Conservation (phyloP, 768 basidiomycete species). For the Exidia glandulosa region DNA sequence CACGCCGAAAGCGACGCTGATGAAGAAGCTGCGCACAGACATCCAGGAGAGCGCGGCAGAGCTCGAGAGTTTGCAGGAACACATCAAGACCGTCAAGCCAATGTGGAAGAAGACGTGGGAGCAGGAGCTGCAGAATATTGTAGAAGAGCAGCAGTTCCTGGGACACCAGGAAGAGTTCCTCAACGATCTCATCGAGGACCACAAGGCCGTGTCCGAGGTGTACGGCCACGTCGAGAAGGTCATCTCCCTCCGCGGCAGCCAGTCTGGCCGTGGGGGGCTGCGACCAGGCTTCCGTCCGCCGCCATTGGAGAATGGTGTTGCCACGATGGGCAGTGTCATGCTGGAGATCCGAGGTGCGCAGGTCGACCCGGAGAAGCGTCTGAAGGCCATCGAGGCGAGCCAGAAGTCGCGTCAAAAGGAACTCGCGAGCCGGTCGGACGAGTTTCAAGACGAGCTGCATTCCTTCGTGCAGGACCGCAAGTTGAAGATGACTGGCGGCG, state of each 20-base stretch:
- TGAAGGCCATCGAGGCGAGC: slow-evolving; percentile 88
- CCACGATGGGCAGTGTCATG: slow-evolving; percentile 68
- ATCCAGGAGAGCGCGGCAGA: slow-evolving; percentile 54
- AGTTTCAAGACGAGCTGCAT: slow-evolving; percentile 70
- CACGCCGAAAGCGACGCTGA: slow-evolving; percentile 62
- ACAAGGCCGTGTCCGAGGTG: slow-evolving; percentile 81
- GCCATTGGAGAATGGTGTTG: slow-evolving; percentile 54
- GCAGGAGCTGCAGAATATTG: slow-evolving; percentile 88
- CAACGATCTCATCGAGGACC: slow-evolving; percentile 79
- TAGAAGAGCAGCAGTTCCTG: slow-evolving; percentile 93
- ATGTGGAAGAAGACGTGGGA: slow-evolving; percentile 99
- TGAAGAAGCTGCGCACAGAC: slow-evolving; percentile 64
- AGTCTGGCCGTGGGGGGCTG: slow-evolving; percentile 23
- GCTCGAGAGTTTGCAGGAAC: slow-evolving; percentile 66
- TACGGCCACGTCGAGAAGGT: slow-evolving; percentile 87
- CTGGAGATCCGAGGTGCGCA: slow-evolving; percentile 79
- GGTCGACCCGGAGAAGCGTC: slow-evolving; percentile 69
- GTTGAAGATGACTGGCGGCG: slow-evolving; percentile 91
- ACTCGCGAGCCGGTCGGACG: slow-evolving; percentile 60
- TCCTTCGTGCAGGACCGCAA: slow-evolving; percentile 84
- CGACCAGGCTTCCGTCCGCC: slow-evolving; percentile 47
- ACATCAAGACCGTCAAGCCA: slow-evolving; percentile 82
- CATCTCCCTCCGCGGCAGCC: slow-evolving; percentile 51
- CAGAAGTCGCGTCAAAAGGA: slow-evolving; percentile 74
- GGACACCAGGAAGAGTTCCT: slow-evolving; percentile 89